Conservation (phyloP, 2,329 filamentous ascomycete species). For the Alternaria infectoria region DNA sequence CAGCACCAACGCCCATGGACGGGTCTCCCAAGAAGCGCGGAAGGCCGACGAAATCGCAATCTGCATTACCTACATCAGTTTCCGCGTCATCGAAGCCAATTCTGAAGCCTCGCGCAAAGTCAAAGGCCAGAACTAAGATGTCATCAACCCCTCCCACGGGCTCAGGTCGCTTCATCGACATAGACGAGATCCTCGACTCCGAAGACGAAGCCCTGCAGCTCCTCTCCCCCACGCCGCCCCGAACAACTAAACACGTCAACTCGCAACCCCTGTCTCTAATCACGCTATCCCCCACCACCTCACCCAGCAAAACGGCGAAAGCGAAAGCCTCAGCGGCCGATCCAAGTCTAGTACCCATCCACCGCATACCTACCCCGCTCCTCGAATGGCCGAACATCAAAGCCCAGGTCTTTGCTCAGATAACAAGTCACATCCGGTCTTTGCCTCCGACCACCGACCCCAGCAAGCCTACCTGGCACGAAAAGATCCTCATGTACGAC, state of each 20-base stretch:
- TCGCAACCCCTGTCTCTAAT: slow-evolving; percentile 25
- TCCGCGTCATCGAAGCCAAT: slow-evolving; percentile 5
- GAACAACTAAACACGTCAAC: slow-evolving; percentile 20
- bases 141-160: slow-evolving; percentile 23
- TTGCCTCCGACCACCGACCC: slow-evolving; percentile 50
- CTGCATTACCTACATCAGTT: slow-evolving; percentile 5
- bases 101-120: neutral
- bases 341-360: slow-evolving; percentile 11
- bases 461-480: slow-evolving; percentile 72
- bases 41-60: slow-evolving; percentile 25
- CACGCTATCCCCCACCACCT: neutral
- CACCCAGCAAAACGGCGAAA: neutral
- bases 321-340: neutral
- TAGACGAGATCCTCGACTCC: slow-evolving; percentile 51
- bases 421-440: slow-evolving; percentile 57
- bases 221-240: slow-evolving; percentile 45
- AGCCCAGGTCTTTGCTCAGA: slow-evolving; percentile 52
- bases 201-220: slow-evolving; percentile 42
- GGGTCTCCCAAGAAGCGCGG: slow-evolving; percentile 29
- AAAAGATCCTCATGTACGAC: slow-evolving; percentile 94
- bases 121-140: neutral
- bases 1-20: neutral
- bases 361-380: slow-evolving; percentile 18
- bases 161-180: slow-evolving; percentile 36
- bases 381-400: slow-evolving; percentile 44